Evolutionary conservation across 148 eudicot genomes (phyloP).

Genomic region (Rhododendron ovatum): DNA sequence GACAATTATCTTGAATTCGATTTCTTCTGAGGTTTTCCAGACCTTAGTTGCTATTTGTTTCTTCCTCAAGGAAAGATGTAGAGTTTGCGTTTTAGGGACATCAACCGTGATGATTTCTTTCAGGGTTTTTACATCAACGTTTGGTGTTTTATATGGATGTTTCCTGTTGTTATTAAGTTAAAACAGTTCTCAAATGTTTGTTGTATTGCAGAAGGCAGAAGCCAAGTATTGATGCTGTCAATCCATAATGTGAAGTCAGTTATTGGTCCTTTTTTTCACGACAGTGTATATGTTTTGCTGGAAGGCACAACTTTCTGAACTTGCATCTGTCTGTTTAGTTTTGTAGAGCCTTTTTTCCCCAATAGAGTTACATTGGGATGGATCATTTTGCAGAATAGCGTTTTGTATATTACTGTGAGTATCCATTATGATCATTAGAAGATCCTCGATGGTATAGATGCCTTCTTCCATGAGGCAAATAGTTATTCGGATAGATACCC

Average conservation of each 20-base stretch:
- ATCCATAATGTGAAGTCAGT: slow-evolving; percentile 17
- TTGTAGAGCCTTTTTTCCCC: not conserved
- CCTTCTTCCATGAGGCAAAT: too few relatives aligned
- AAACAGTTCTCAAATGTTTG: slow-evolving; percentile 22
- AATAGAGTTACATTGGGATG: not conserved
- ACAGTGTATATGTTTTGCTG: not conserved
- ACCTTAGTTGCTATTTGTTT: slow-evolving; percentile 11
- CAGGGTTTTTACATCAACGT: slow-evolving; percentile 2
- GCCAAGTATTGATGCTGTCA: slow-evolving; percentile 14
- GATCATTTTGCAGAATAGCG: not conserved
- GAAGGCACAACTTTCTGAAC: not conserved
- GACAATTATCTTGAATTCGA: slow-evolving; percentile 93
- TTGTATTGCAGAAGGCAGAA: slow-evolving; percentile 20
- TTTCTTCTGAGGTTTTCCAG: slow-evolving; percentile 51
- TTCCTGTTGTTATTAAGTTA: slow-evolving; percentile 20
- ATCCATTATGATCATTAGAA: not conserved
- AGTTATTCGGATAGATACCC: too few relatives aligned
- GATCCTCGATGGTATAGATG: not conserved
- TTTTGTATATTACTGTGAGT: not conserved
- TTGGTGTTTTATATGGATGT: slow-evolving; percentile 14
- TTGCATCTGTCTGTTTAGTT: not conserved
- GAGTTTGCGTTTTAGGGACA: slow-evolving; percentile 5
- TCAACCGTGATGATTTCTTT: slow-evolving; percentile 3
- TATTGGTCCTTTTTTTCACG: not conserved
- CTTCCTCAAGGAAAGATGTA: slow-evolving; percentile 13